Conservation (phyloP, 345 rosid genomes). For the Lumnitzera racemosa region DNA sequence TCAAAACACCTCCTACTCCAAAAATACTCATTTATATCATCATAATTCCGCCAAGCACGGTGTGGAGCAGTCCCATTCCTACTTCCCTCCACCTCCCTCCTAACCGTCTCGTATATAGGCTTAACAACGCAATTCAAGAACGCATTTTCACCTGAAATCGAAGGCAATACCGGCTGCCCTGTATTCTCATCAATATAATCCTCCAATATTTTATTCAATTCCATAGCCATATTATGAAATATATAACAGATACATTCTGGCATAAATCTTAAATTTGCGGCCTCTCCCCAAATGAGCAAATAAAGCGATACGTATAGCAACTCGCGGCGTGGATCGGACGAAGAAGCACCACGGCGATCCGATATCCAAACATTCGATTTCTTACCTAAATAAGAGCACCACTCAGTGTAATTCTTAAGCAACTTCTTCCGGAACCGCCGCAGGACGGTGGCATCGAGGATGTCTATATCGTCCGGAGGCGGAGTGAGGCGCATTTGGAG, state of each 20-base stretch:
- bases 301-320: slow-evolving; percentile 62
- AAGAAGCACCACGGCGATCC: slow-evolving; percentile 36
- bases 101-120: slow-evolving; percentile 73
- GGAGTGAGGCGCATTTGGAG: slow-evolving; percentile 96
- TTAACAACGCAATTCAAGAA: slow-evolving; percentile 61
- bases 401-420: slow-evolving; percentile 61
- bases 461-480: slow-evolving; percentile 81
- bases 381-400: slow-evolving; percentile 82
- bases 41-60: slow-evolving; percentile 87
- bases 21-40: slow-evolving; percentile 90
- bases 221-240: slow-evolving; percentile 91
- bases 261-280: slow-evolving; percentile 79
- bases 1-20: slow-evolving; percentile 87
- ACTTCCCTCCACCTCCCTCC: slow-evolving; percentile 75
- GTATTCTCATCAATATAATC: slow-evolving; percentile 87
- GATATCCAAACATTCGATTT: slow-evolving; percentile 90
- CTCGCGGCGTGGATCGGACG: slow-evolving; percentile 61
- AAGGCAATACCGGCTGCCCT: slow-evolving; percentile 77
- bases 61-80: slow-evolving; percentile 94
- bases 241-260: slow-evolving; percentile 86
- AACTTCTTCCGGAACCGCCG: slow-evolving; percentile 67
- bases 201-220: slow-evolving; percentile 67
- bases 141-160: slow-evolving; percentile 69
- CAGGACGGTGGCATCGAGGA: slow-evolving; percentile 64
- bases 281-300: slow-evolving; percentile 86